Conservation (phyloP, 805 yeast species). For the Kregervanrija delftensis region DNA sequence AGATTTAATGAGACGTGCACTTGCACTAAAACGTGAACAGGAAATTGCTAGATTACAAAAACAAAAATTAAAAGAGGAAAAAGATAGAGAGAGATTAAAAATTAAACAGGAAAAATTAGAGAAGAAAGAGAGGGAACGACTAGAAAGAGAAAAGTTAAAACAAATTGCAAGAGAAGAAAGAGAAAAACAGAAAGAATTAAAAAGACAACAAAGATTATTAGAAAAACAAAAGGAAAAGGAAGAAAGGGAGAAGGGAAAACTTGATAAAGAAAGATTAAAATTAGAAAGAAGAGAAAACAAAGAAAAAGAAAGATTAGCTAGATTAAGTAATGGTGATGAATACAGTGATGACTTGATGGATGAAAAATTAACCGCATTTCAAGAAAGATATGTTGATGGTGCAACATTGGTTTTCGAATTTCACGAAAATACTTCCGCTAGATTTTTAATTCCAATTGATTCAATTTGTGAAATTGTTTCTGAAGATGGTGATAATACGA, state of each 20-base stretch:
- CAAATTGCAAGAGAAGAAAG: conserved; percentile 16
- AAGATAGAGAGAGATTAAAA: conserved; percentile 14
- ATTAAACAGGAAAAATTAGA: conserved; percentile 16
- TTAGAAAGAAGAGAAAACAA: conserved; percentile 9
- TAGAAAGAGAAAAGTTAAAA: conserved; percentile 16
- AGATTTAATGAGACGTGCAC: conserved; percentile 8
- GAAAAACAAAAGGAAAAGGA: conserved; percentile 18
- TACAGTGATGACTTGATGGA: conserved; percentile 32
- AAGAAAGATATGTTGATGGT: conserved; percentile 58
- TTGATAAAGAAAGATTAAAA: conserved; percentile 11
- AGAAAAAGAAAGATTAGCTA: conserved; percentile 14
- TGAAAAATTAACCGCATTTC: conserved; percentile 65
- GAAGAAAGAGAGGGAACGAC: conserved; percentile 16
- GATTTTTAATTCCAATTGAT: conserved; percentile 72
- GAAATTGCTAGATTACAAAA: conserved; percentile 13
- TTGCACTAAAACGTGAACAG: conserved; percentile 11
- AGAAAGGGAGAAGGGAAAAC: conserved; percentile 16
- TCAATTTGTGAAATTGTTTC: conserved; percentile 58
- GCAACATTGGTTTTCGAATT: conserved; percentile 83
- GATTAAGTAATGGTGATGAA: conserved; percentile 10
- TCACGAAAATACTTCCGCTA: conserved; percentile 66
- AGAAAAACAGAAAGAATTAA: conserved; percentile 19
- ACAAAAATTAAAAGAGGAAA: conserved; percentile 15
- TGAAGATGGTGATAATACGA: conserved; percentile 14
- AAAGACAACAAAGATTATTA: conserved; percentile 14